Evolutionary conservation across 2,329 filamentous ascomycete genomes (phyloP).

Genomic region (Alternaria triticina): DNA sequence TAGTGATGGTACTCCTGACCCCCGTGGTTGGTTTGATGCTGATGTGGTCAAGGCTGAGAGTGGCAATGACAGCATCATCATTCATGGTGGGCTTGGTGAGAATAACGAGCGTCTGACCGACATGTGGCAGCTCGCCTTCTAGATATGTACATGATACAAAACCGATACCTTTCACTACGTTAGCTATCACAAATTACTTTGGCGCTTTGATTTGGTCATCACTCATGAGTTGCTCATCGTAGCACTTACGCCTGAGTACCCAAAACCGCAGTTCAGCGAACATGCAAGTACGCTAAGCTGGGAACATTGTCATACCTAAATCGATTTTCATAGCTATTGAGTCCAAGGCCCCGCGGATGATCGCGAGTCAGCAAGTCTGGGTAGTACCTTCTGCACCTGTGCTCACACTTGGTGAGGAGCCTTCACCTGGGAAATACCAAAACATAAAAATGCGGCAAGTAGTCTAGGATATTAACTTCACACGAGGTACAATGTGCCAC

Average conservation of each 20-base stretch:
- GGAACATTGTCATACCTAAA: background rate
- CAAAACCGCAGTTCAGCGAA: background rate
- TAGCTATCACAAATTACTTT: background rate
- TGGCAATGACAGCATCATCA: conserved; percentile 49
- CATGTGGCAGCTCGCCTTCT: conserved; percentile 54
- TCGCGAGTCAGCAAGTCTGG: background rate
- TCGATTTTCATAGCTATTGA: background rate
- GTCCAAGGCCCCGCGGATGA: background rate
- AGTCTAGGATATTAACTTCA: background rate
- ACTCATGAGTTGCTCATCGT: background rate
- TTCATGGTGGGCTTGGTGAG: conserved; percentile 61
- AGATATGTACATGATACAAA: background rate
- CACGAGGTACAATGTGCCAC: background rate
- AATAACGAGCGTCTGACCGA: conserved; percentile 60
- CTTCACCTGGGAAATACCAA: background rate
- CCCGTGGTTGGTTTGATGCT: conserved; percentile 63
- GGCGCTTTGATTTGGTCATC: background rate
- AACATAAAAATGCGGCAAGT: background rate
- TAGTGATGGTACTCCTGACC: conserved; percentile 42
- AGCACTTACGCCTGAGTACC: background rate
- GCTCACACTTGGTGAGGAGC: background rate
- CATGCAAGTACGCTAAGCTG: background rate
- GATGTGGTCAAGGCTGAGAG: conserved; percentile 48
- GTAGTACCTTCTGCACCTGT: background rate
- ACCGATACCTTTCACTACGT: background rate